Evolutionary conservation across 2,329 filamentous ascomycete genomes (phyloP), one percentile per base, ranked within the genome.

Genomic region (Neurospora sp.): DNA sequence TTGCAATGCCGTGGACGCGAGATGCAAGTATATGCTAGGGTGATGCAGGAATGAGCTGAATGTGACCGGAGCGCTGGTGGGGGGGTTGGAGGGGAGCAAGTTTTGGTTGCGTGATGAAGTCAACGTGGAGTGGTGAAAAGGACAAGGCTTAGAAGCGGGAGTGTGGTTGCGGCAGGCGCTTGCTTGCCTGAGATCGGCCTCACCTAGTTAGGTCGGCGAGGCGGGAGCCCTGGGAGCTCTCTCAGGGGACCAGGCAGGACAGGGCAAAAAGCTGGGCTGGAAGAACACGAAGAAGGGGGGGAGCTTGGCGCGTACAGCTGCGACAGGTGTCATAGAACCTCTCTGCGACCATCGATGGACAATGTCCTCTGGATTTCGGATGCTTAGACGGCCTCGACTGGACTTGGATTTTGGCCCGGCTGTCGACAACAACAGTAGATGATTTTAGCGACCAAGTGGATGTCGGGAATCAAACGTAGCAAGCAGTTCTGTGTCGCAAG

Each of bases 281-380:
- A 72, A 70, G 71, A 66, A 66, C 39, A 37, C 68, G 66, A 67
- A 57, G 41, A 70, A 40, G 43, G 38, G 66, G 66, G 67, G 28
- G 17, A 41, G 36, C 67, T 68, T 68, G 40, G 69, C 62, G 68
- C 73, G 73, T 73, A 75, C 73, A 73, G 72, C 73, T 75, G 66
- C 67, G 33, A 68, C 70, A 65, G 67, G 67, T 70, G 70, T 72
- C 74, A 74, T 73, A 68, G 38, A 70, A 68, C 69, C 67, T 66
- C 46, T 67, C 57, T 46, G 17, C 57, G 43, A 70, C 41, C 69
- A 72, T 67, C 67, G 46, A 69, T 68, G 40, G 38, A 70, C 40
- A 62, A 67, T 33, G 36, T 33, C 39, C 41, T 66, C 52, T 62
- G 23, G 52, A 62, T 62, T 62, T 36, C 6, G 15, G 17, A 62